A percentile compares a stretch with the other conserved stretches of the same genome.
Conservation (phyloP, 805 yeast species). For the Starmerella stigmatis region DNA sequence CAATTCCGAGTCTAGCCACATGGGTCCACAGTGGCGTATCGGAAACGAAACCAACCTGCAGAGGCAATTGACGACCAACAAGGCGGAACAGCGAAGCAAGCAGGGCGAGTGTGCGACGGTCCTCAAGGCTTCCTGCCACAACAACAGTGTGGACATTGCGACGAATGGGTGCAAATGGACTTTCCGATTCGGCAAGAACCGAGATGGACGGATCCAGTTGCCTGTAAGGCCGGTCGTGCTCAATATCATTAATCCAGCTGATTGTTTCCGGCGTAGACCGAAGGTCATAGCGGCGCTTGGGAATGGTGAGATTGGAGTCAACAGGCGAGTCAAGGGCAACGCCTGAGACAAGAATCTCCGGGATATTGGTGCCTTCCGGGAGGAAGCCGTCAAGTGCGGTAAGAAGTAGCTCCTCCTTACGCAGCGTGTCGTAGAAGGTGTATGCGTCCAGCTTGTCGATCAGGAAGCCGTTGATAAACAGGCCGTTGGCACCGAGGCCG, state of each 20-base stretch:
- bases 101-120: conserved; percentile 42
- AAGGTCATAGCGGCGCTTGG: conserved; percentile 30
- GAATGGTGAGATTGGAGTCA: neutral
- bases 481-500: conserved; percentile 26
- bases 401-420: conserved; percentile 32
- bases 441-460: conserved; percentile 33
- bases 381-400: conserved; percentile 29
- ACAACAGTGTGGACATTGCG: conserved; percentile 70
- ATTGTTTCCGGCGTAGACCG: conserved; percentile 33
- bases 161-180: conserved; percentile 55
- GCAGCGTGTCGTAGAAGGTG: conserved; percentile 32
- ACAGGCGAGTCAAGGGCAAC: conserved; percentile 15
- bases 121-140: conserved; percentile 53
- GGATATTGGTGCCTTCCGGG: conserved; percentile 30
- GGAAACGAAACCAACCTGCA: conserved; percentile 79
- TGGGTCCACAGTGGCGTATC: conserved; percentile 28
- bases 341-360: conserved; percentile 20
- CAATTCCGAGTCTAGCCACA: conserved; percentile 19
- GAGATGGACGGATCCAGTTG: conserved; percentile 38
- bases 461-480: conserved; percentile 58
- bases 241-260: conserved; percentile 70
- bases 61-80: conserved; percentile 48
- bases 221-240: conserved; percentile 42
- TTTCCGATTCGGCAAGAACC: conserved; percentile 38
- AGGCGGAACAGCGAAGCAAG: conserved; percentile 30